A percentile compares a stretch with the other conserved stretches of the same genome.
phyloP scores from a whole-genome alignment of 2,329 filamentous ascomycete genomes.

The Talaromyces sp. region DNA sequence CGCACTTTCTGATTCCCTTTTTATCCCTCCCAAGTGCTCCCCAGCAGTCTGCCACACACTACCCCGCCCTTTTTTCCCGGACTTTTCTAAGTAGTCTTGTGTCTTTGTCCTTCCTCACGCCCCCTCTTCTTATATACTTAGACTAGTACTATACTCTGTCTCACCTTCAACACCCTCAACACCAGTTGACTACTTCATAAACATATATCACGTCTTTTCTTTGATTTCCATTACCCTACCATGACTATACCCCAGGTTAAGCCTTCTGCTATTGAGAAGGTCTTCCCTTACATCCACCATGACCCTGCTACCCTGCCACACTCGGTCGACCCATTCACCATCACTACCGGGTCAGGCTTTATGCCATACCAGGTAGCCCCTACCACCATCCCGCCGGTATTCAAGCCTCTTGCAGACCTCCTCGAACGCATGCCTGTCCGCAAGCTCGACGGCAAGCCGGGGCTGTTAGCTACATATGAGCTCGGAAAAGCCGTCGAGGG shows the following conservation, averaged over 20 bases:
- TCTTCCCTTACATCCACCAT: constrained; percentile 41
- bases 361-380: constrained; percentile 36
- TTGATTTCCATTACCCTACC: constrained; percentile 13
- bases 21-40: constrained; percentile 11
- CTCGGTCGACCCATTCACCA: constrained; percentile 42
- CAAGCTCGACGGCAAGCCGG: constrained; percentile 66
- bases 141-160: background rate
- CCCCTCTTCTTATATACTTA: background rate
- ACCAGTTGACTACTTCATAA: background rate
- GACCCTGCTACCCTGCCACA: constrained; percentile 36
- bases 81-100: constrained; percentile 8
- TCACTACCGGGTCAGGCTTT: constrained; percentile 43
- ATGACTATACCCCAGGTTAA: constrained; percentile 31
- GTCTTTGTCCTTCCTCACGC: background rate
- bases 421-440: constrained; percentile 74
- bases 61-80: constrained; percentile 11
- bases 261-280: constrained; percentile 31
- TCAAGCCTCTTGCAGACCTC: constrained; percentile 65
- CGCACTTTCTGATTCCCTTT: constrained; percentile 15
- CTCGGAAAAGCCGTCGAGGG: constrained; percentile 73
- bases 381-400: constrained; percentile 62
- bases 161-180: constrained; percentile 12
- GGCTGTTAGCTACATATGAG: constrained; percentile 67
- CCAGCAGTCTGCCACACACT: background rate
- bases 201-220: constrained; percentile 4